Percentiles rank a stretch among this genome's conserved stretches.
These are phyloP conservation scores for Vicia faba DNA, from an alignment of 306 rosid species.

Conservation along the genomic window DNA sequence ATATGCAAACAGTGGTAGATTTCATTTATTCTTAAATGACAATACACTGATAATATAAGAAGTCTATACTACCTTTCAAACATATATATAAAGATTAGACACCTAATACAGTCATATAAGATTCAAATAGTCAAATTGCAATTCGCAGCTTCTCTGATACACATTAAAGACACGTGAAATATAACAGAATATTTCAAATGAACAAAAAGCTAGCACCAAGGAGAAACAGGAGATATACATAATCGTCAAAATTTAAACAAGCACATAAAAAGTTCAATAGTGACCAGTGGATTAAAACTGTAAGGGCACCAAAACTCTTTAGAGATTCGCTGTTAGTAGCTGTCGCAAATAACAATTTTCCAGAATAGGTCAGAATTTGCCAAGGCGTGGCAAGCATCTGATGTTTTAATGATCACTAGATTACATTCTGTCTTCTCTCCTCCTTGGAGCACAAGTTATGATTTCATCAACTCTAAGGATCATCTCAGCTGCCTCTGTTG, in stretches of 20 bases:
- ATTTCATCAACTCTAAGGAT: conserved; percentile 96
- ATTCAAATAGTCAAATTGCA: not conserved
- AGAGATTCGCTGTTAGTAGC: not conserved
- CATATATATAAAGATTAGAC: not conserved
- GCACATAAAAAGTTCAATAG: not conserved
- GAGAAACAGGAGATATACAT: not conserved
- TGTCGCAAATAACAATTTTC: not conserved
- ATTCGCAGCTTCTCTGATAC: not conserved
- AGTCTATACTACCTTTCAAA: not conserved
- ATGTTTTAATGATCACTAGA: conserved; percentile 23
- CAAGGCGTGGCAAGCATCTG: conserved; percentile 11
- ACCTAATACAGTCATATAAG: not conserved
- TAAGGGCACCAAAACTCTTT: not conserved
- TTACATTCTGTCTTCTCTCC: conserved; percentile 93
- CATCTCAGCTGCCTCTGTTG: conserved; percentile 99
- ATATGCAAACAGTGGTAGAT: too few species aligned
- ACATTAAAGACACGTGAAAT: not conserved
- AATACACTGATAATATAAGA: not conserved
- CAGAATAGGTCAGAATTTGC: not conserved
- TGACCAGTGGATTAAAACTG: not conserved
- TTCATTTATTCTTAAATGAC: too few species aligned
- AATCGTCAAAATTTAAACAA: not conserved
- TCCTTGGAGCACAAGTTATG: conserved; percentile 94
- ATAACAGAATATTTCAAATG: not conserved
- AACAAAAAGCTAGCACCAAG: not conserved